Conservation (phyloP, 768 basidiomycete genomes). For the Mycena floridula region DNA sequence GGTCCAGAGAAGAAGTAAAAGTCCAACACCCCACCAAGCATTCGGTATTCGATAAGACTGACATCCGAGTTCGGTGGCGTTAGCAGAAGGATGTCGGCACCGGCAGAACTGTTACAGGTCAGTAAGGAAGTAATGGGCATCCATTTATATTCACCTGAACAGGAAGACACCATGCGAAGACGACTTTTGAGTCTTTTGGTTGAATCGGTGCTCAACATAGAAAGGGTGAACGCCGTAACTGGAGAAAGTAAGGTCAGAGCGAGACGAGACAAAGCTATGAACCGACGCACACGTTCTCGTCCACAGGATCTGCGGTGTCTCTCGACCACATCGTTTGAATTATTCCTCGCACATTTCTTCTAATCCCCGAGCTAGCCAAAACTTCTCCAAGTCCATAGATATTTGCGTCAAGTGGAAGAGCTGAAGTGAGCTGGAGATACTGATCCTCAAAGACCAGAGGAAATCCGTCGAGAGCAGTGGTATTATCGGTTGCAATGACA, state of each 20-base stretch:
- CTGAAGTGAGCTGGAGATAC: conserved; percentile 72
- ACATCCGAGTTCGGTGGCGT: conserved; percentile 48
- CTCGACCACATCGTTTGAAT: conserved; percentile 67
- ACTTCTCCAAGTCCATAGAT: conserved; percentile 78
- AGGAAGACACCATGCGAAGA: conserved; percentile 74
- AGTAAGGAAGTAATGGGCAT: not conserved
- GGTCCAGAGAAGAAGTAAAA: conserved; percentile 72
- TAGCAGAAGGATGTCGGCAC: conserved; percentile 63
- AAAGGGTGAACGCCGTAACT: conserved; percentile 73
- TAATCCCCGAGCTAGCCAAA: conserved; percentile 61
- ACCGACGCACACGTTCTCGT: conserved; percentile 54
- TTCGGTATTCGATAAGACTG: conserved; percentile 66
- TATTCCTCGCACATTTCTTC: conserved; percentile 58
- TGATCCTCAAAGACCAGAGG: conserved; percentile 75
- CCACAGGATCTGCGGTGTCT: conserved; percentile 55
- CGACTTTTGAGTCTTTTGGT: conserved; percentile 40
- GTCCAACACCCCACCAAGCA: conserved; percentile 70
- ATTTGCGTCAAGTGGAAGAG: conserved; percentile 60
- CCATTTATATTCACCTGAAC: conserved; percentile 39
- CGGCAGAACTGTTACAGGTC: conserved; percentile 42
- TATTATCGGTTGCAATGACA: conserved; percentile 41
- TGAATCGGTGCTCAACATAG: conserved; percentile 69
- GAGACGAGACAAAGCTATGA: not conserved
- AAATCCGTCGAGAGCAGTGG: conserved; percentile 55
- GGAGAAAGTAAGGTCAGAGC: conserved; percentile 1